Evolutionary conservation across 2,329 filamentous ascomycete genomes (phyloP).

Genomic region (Colletotrichum shisoi): DNA sequence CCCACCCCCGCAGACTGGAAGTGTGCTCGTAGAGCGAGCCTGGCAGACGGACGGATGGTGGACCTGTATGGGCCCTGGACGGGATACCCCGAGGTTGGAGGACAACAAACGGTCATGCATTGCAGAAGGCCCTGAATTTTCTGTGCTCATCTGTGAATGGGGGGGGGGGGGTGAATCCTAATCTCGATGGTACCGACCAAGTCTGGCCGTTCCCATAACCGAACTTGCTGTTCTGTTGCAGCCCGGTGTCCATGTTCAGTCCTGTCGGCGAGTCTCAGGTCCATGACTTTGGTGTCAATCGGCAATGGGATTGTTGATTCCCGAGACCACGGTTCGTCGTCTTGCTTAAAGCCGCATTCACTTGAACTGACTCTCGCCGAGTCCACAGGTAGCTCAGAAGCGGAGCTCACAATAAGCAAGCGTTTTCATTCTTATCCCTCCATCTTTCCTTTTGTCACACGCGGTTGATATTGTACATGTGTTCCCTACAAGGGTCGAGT

Average conservation of each 20-base stretch:
- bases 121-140: too few relatives aligned
- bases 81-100: conserved; percentile 8
- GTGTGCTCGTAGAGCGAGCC: not conserved
- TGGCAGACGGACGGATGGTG: not conserved
- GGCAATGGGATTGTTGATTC: not conserved
- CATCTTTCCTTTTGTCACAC: too few relatives aligned
- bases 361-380: too few relatives aligned
- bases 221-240: not conserved
- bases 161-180: not conserved
- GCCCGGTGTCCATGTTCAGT: too few relatives aligned
- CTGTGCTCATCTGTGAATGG: not conserved
- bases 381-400: too few relatives aligned
- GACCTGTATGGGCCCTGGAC: not conserved
- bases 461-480: too few relatives aligned
- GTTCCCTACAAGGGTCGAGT: too few relatives aligned
- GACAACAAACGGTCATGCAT: not conserved
- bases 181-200: not conserved
- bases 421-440: too few relatives aligned
- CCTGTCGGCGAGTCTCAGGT: too few relatives aligned
- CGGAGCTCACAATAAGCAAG: too few relatives aligned
- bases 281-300: not conserved
- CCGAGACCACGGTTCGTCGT: too few relatives aligned
- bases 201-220: not conserved
- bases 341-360: not conserved
- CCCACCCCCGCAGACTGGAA: conserved; percentile 28